These are phyloP conservation scores for Seiridium cupressi DNA, from an alignment of 2,329 filamentous ascomycete genomes.

Conservation along the genomic window DNA sequence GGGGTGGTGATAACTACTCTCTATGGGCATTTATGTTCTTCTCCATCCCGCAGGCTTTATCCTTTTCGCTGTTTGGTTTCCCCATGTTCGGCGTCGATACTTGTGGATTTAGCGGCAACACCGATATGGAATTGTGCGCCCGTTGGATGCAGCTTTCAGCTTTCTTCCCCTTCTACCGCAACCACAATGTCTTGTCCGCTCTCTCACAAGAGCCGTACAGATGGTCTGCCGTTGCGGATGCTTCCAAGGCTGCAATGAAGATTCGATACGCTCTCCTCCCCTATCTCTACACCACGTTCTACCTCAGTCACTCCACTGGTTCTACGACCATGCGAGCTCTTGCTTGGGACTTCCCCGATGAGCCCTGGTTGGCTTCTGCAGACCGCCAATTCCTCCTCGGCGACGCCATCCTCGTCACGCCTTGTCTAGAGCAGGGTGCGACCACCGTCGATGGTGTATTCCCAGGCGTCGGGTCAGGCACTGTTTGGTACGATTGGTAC, in stretches of 20 bases:
- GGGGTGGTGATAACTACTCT: conserved; percentile 72
- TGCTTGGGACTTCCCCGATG: conserved; percentile 72
- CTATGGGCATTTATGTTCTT: conserved; percentile 73
- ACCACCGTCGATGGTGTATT: conserved; percentile 66
- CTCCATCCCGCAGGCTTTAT: conserved; percentile 74
- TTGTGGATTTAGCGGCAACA: conserved; percentile 69
- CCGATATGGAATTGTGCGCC: conserved; percentile 67
- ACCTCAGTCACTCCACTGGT: conserved; percentile 62
- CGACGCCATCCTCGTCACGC: conserved; percentile 62
- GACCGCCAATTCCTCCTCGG: conserved; percentile 74
- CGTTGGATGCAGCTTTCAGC: conserved; percentile 72
- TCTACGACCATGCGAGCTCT: conserved; percentile 71
- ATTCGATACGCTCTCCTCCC: conserved; percentile 71
- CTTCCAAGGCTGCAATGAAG: conserved; percentile 63
- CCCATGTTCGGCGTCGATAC: conserved; percentile 75
- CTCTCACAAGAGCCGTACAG: conserved; percentile 68
- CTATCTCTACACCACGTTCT: conserved; percentile 75
- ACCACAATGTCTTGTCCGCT: conserved; percentile 66
- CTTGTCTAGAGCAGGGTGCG: conserved; percentile 63
- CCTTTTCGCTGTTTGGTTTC: conserved; percentile 71
- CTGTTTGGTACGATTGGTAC: conserved; percentile 80
- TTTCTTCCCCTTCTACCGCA: conserved; percentile 78
- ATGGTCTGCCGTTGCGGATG: conserved; percentile 65
- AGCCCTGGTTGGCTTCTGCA: conserved; percentile 63
- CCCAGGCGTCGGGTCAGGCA: conserved; percentile 58